A percentile compares a stretch with the other conserved stretches of the same genome.
Conservation (phyloP, 2,329 filamentous ascomycete genomes). For the Diplodia mutila region DNA sequence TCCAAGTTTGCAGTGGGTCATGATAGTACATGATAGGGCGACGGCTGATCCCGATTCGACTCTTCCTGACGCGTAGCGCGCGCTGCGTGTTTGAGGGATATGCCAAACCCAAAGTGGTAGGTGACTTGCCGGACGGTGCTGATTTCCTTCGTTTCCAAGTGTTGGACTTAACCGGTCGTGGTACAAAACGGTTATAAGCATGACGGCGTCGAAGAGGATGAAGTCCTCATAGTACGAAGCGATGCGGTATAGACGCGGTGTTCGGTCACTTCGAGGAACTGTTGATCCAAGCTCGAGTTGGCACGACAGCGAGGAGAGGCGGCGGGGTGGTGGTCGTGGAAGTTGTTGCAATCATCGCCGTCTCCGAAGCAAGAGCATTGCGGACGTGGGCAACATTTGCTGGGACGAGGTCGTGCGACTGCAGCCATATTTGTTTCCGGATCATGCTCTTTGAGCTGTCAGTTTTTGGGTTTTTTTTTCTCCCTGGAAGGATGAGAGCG, state of each 20-base stretch:
- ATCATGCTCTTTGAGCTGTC: neutral
- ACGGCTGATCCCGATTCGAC: neutral
- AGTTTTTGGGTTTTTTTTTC: too few species aligned
- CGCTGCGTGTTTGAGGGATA: neutral
- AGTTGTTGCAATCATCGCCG: neutral
- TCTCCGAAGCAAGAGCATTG: too few species aligned
- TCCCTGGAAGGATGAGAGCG: neutral
- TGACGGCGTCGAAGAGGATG: neutral
- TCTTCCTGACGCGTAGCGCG: neutral
- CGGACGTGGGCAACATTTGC: too few species aligned
- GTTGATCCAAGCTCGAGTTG: neutral
- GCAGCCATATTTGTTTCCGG: neutral
- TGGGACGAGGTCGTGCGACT: neutral
- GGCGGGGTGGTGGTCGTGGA: neutral
- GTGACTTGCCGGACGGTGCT: neutral
- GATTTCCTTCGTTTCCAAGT: neutral
- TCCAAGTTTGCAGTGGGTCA: neutral
- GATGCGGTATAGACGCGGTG: neutral
- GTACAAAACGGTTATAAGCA: neutral
- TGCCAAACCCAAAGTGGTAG: neutral
- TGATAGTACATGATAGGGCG: neutral
- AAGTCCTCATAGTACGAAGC: neutral
- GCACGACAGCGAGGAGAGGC: neutral
- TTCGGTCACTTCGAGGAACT: neutral
- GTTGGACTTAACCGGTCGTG: neutral